Conservation (phyloP, 2,329 filamentous ascomycete genomes). For the Tolypocladium inflatum region DNA sequence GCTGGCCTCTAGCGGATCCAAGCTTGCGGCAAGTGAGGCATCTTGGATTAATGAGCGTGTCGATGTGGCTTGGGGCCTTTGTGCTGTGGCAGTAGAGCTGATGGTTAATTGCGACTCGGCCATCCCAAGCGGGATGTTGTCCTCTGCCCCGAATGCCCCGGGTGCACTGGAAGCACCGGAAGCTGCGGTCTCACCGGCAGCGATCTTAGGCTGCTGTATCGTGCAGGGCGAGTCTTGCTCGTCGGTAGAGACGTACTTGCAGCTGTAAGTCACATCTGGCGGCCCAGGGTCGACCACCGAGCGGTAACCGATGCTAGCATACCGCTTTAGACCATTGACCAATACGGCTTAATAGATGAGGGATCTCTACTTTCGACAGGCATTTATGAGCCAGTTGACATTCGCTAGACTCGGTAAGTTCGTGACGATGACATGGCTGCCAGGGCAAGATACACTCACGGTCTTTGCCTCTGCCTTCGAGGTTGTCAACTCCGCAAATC, state of each 20-base stretch:
- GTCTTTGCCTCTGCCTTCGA: conserved; percentile 26
- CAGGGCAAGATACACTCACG: conserved; percentile 21
- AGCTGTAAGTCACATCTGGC: conserved; percentile 9
- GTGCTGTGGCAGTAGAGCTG: neutral
- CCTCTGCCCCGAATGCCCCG: neutral
- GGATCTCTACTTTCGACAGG: conserved; percentile 36
- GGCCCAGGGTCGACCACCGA: conserved; percentile 15
- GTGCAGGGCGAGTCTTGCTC: neutral
- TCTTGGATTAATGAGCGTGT: conserved; percentile 7
- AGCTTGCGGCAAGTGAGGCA: conserved; percentile 8
- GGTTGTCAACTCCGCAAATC: conserved; percentile 36
- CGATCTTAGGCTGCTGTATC: neutral
- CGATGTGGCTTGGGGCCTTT: neutral
- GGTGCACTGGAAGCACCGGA: neutral
- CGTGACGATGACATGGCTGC: neutral
- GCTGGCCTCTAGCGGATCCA: conserved; percentile 1
- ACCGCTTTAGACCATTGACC: conserved; percentile 2
- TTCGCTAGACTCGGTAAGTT: conserved; percentile 28
- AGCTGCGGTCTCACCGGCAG: neutral
- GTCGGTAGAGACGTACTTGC: conserved; percentile 3
- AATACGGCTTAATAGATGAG: neutral
- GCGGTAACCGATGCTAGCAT: conserved; percentile 14
- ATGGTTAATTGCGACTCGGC: neutral
- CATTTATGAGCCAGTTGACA: conserved; percentile 40
- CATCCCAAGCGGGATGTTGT: neutral